A percentile compares a stretch with the other conserved stretches of the same genome.
phyloP scores from a whole-genome alignment of 352 stramenopile species.

The Aphanomyces astaci region DNA sequence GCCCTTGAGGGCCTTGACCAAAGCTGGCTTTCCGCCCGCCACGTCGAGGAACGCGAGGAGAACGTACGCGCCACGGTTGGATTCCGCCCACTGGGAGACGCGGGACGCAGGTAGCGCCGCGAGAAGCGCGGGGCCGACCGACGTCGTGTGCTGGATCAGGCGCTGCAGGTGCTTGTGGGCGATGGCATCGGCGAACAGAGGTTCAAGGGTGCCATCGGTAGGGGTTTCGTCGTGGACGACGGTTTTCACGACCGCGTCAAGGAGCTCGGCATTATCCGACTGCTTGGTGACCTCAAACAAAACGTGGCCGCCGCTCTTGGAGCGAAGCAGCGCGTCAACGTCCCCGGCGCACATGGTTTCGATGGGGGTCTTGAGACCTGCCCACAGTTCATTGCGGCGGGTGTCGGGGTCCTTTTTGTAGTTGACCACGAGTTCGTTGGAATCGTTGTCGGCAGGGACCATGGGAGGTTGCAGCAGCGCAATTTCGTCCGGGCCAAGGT shows the following conservation, averaged over 20 bases:
- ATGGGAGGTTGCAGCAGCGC: conserved; percentile 61
- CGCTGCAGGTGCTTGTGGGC: conserved; percentile 64
- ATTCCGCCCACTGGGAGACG: conserved; percentile 44
- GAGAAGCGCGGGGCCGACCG: conserved; percentile 45
- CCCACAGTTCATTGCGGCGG: conserved; percentile 66
- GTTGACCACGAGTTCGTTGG: conserved; percentile 55
- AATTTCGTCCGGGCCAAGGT: conserved; percentile 73
- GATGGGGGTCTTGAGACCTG: conserved; percentile 71
- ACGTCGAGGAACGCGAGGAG: conserved; percentile 75
- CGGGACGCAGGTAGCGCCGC: conserved; percentile 35
- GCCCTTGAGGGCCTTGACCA: conserved; percentile 57
- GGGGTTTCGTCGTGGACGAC: conserved; percentile 33
- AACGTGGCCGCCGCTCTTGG: conserved; percentile 72
- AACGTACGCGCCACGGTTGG: conserved; percentile 78
- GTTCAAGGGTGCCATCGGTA: conserved; percentile 28
- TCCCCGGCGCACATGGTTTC: conserved; percentile 66
- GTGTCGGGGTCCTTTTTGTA: conserved; percentile 83
- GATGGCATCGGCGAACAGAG: conserved; percentile 63
- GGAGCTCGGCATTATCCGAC: conserved; percentile 40
- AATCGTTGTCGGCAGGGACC: conserved; percentile 54
- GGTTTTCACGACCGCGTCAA: conserved; percentile 33
- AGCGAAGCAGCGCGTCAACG: conserved; percentile 54
- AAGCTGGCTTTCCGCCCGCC: conserved; percentile 35
- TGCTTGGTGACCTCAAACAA: conserved; percentile 74
- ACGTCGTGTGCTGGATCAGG: conserved; percentile 61